Conservation (phyloP, 2,329 filamentous ascomycete species). For the Truncatella angustata region DNA sequence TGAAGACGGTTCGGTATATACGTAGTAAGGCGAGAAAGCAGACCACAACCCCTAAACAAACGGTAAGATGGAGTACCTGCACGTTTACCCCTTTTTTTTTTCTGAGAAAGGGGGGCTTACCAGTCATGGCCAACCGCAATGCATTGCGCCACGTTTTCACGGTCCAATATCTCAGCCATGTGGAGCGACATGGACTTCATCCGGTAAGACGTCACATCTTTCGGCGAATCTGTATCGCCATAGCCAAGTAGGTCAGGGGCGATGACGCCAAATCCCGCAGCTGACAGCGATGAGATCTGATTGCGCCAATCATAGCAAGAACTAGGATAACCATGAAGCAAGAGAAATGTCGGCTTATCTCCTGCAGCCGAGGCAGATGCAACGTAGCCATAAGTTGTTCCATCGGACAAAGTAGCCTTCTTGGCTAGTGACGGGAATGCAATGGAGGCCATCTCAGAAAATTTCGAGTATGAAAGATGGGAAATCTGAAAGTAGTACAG, state of each 20-base stretch:
- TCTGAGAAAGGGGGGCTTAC: conserved; percentile 3
- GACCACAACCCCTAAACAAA: conserved; percentile 7
- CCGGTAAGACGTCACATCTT: conserved; percentile 23
- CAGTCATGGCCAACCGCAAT: conserved; percentile 32
- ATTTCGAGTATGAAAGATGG: too few relatives aligned
- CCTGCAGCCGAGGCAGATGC: conserved; percentile 10
- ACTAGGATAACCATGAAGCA: conserved; percentile 20
- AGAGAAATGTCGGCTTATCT: conserved; percentile 16
- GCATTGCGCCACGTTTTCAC: conserved; percentile 15
- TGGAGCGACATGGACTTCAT: conserved; percentile 30
- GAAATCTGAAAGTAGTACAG: neutral
- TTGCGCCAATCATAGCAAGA: conserved; percentile 17
- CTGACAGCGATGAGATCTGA: conserved; percentile 31
- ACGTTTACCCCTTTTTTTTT: conserved; percentile 19
- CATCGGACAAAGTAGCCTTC: conserved; percentile 13
- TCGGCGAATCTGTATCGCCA: conserved; percentile 31
- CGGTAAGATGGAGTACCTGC: too few relatives aligned
- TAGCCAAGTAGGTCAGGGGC: conserved; percentile 40
- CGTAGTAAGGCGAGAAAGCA: conserved; percentile 11
- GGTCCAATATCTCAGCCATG: conserved; percentile 31
- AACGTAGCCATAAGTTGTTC: conserved; percentile 18
- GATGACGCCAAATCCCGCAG: conserved; percentile 39
- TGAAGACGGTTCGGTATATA: conserved; percentile 10
- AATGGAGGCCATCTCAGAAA: conserved; percentile 3
- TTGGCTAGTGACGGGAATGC: conserved; percentile 12